These are phyloP conservation scores for Tetrahymena malaccensis DNA, from an alignment of 73 alveolate genomes.

Conservation along the genomic window DNA sequence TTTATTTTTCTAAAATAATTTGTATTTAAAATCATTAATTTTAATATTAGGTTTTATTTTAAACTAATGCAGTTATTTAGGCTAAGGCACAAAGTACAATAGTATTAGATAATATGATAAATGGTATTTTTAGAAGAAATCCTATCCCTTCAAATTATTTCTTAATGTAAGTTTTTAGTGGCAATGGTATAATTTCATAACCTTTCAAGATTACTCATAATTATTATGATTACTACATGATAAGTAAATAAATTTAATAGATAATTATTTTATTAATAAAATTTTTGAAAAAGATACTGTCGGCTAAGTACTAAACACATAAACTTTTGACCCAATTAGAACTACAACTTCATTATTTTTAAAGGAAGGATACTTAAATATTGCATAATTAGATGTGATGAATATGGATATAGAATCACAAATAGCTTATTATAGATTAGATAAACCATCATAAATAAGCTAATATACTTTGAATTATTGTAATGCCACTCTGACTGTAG, in stretches of 20 bases:
- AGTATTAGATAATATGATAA: neutral
- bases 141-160: neutral
- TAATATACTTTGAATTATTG: neutral
- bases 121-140: neutral
- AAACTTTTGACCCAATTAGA: neutral
- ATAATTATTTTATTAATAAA: no score
- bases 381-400: neutral
- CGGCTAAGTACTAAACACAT: neutral
- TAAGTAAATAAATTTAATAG: no score
- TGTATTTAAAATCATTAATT: no score
- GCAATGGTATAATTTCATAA: neutral
- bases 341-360: neutral
- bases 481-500: neutral
- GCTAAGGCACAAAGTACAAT: neutral
- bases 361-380: neutral
- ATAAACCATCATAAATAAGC: neutral
- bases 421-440: neutral
- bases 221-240: no score
- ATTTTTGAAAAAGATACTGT: neutral
- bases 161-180: neutral
- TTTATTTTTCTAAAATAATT: no score
- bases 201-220: neutral
- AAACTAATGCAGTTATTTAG: neutral
- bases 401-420: neutral
- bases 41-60: neutral